A percentile compares a stretch with the other conserved stretches of the same genome.
These are phyloP conservation scores for Raffaelea ambrosiae DNA, from an alignment of 2,329 filamentous ascomycete genomes.

Conservation along the genomic window DNA sequence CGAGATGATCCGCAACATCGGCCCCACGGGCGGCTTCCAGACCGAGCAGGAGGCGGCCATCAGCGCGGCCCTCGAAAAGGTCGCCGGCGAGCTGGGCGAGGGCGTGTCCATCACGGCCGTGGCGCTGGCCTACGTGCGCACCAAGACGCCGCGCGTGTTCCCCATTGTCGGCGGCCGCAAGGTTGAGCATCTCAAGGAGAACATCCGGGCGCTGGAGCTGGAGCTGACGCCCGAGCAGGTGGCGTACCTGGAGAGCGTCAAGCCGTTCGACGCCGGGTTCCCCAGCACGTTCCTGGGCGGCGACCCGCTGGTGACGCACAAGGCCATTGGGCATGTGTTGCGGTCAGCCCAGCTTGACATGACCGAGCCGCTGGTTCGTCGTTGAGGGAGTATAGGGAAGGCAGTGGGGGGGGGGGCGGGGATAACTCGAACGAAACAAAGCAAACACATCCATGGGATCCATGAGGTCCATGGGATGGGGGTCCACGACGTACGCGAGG, in stretches of 20 bases:
- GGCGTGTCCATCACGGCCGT: constrained; percentile 45
- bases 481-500: too few species aligned
- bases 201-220: constrained; percentile 46
- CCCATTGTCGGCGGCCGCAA: constrained; percentile 45
- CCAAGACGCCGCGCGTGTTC: constrained; percentile 44
- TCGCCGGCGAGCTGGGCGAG: constrained; percentile 34
- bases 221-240: constrained; percentile 42
- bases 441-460: too few species aligned
- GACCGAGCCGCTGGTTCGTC: constrained; percentile 6
- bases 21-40: constrained; percentile 17
- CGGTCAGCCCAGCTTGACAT: constrained; percentile 3
- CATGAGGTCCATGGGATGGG: too few species aligned
- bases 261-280: constrained; percentile 48
- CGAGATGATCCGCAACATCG: constrained; percentile 28
- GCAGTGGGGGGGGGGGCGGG: too few species aligned
- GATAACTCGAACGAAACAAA: too few species aligned
- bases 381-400: not conserved
- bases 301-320: constrained; percentile 14
- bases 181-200: constrained; percentile 41
- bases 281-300: constrained; percentile 33
- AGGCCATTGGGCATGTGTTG: constrained; percentile 1
- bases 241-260: constrained; percentile 41
- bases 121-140: constrained; percentile 41
- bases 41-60: constrained; percentile 41
- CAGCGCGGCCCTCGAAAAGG: constrained; percentile 49